Evolutionary conservation across 2,329 filamentous ascomycete genomes (phyloP), one percentile per base, ranked within the genome.

Genomic region (Colletotrichum higginsianum): DNA sequence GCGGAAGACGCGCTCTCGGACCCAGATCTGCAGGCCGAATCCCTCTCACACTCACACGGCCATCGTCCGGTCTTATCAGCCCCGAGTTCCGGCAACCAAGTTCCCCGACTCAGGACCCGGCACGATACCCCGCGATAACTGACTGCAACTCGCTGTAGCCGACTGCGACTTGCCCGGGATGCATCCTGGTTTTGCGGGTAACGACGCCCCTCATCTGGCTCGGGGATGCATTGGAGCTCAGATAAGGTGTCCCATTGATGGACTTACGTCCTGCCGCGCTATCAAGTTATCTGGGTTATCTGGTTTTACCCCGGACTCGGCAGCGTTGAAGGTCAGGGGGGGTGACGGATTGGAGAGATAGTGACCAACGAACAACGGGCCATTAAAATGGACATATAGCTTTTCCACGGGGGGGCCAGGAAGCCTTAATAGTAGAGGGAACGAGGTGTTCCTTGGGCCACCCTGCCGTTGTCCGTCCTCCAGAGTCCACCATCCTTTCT

Each of bases 271-370:
- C 42, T 38, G 44, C 63, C 44, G 63, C 30, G 63, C 40, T 71
- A 67, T 71, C 67, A 56, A 42, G 30, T 21, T 63, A 71, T 68
- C 64, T 58, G 18, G 30, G 18, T 6, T 12, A 38, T 55, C 30
- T 52, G 21, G 52, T 40, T 57, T 38, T 52, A 67, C 68, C 68
- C 68, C 57, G 63, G 67, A 68, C 65, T 72, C 38, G 53, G 61
- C 55, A 47, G 21, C 53, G 15, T 50, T 30, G 16, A 40, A 61
- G 62, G 58, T 35, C 60, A 18, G 46, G 60, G 13, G 30, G 8
- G 8, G 30, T 11, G 8, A 35, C 2, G 9, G 8, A 9, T 40
- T 30, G 38, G 42, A 23, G 47, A 69, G 65, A 72, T 69, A 64
- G 53, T 72, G 66, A n/a, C 30, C 30, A 9, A 35, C 30, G 30